Evolutionary conservation across 2,329 filamentous ascomycete species (phyloP).

Genomic region (Clarireedia homoeocarpa): DNA sequence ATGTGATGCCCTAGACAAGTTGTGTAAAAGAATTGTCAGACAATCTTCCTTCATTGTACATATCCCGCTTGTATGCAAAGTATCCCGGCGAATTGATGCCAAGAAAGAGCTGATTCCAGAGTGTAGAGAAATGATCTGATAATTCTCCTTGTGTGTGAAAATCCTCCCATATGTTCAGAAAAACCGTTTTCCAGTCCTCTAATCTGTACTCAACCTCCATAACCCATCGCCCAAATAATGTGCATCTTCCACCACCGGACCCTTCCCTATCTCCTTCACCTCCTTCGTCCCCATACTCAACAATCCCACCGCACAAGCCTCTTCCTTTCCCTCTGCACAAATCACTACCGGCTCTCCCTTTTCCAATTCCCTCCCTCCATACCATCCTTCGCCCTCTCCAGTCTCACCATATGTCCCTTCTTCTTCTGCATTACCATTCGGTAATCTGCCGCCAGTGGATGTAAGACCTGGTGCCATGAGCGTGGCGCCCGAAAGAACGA

Average conservation of each 20-base stretch:
- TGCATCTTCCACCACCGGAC: slow-evolving; percentile 84
- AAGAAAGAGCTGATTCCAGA: too few species aligned
- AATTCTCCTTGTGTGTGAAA: too few species aligned
- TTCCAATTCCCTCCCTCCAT: slow-evolving; percentile 59
- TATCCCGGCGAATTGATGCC: too few species aligned
- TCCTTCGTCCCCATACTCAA: slow-evolving; percentile 81
- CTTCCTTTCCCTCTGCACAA: slow-evolving; percentile 85
- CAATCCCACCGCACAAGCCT: slow-evolving; percentile 81
- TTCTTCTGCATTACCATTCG: slow-evolving; percentile 37
- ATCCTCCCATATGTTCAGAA: too few species aligned
- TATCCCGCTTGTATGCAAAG: too few species aligned
- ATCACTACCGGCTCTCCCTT: slow-evolving; percentile 82
- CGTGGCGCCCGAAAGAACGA: slow-evolving; percentile 86
- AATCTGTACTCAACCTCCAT: slow-evolving; percentile 50
- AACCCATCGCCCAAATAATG: slow-evolving; percentile 93
- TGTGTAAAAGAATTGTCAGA: too few species aligned
- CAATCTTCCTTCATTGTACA: too few species aligned
- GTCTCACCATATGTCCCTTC: slow-evolving; percentile 27
- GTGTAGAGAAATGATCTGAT: too few species aligned
- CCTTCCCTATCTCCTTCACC: slow-evolving; percentile 91
- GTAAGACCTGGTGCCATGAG: slow-evolving; percentile 96
- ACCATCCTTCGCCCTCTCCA: slow-evolving; percentile 34
- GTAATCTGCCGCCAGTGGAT: slow-evolving; percentile 71
- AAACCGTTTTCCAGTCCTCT: not conserved
- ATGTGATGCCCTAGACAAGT: too few species aligned